A percentile compares a stretch with the other conserved stretches of the same genome.
phyloP scores from a whole-genome alignment of 2,329 filamentous ascomycete species.

The Xylaria sp. region DNA sequence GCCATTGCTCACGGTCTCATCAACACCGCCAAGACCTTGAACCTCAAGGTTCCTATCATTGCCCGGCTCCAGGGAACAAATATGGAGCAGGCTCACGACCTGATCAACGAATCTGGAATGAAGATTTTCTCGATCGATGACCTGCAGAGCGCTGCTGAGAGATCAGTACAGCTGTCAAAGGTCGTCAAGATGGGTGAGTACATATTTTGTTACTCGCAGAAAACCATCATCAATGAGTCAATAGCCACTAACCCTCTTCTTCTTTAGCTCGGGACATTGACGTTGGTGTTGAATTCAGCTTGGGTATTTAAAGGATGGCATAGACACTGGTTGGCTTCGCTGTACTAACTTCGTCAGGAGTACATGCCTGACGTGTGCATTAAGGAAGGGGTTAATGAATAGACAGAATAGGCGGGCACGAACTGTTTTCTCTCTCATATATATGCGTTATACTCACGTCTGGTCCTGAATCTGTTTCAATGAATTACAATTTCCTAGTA shows the following conservation, averaged over 20 bases:
- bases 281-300: conserved; percentile 91
- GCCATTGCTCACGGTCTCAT: conserved; percentile 96
- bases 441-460: conserved; percentile 20
- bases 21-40: conserved; percentile 91
- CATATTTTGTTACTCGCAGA: background rate
- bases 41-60: conserved; percentile 95
- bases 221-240: background rate
- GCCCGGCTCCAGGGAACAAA: conserved; percentile 98
- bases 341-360: conserved; percentile 45
- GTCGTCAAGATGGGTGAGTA: conserved; percentile 96
- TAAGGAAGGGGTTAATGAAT: conserved; percentile 27
- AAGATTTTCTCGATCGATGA: conserved; percentile 99
- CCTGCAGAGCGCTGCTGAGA: conserved; percentile 95
- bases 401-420: conserved; percentile 26
- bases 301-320: conserved; percentile 77
- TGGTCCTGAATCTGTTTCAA: conserved; percentile 12
- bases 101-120: conserved; percentile 94
- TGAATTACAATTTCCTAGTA: conserved; percentile 19
- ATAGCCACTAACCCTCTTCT: conserved; percentile 27
- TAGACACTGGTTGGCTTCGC: conserved; percentile 34
- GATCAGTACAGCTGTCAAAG: conserved; percentile 98
- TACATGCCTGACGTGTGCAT: conserved; percentile 26
- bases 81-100: conserved; percentile 90
- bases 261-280: conserved; percentile 85
- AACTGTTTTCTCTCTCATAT: conserved; percentile 18